Conservation (phyloP, 78 protist species). For the Dictyostelium citrinum region DNA sequence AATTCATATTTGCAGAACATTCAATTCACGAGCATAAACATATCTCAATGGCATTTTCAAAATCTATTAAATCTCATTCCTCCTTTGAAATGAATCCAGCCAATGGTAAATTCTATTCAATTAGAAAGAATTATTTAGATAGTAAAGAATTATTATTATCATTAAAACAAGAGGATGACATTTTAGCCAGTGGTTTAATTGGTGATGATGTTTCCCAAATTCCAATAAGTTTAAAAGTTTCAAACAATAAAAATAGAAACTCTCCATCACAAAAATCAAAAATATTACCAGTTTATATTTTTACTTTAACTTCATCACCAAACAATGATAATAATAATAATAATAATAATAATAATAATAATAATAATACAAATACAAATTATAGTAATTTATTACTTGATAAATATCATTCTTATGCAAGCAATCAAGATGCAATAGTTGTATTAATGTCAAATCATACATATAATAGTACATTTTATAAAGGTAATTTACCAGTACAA, state of each 20-base stretch:
- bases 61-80: conserved; percentile 58
- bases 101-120: background rate
- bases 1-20: conserved; percentile 34
- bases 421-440: conserved; percentile 62
- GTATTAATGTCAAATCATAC: conserved; percentile 9
- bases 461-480: conserved; percentile 20
- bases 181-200: conserved; percentile 48
- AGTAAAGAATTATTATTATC: conserved; percentile 38
- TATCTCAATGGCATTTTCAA: conserved; percentile 49
- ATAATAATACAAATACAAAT: background rate
- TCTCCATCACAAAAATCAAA: conserved; percentile 38
- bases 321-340: background rate
- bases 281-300: conserved; percentile 59
- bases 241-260: background rate
- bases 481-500: conserved; percentile 23
- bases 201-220: conserved; percentile 11
- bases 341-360: background rate
- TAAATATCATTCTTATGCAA: conserved; percentile 34
- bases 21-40: conserved; percentile 56
- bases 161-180: conserved; percentile 56
- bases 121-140: conserved; percentile 19
- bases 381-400: conserved; percentile 4
- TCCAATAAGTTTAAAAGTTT: background rate
- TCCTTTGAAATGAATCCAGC: conserved; percentile 48
- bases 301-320: background rate